Evolutionary conservation across 2,329 filamentous ascomycete genomes (phyloP).

Genomic region (Aspergillus cejpii): DNA sequence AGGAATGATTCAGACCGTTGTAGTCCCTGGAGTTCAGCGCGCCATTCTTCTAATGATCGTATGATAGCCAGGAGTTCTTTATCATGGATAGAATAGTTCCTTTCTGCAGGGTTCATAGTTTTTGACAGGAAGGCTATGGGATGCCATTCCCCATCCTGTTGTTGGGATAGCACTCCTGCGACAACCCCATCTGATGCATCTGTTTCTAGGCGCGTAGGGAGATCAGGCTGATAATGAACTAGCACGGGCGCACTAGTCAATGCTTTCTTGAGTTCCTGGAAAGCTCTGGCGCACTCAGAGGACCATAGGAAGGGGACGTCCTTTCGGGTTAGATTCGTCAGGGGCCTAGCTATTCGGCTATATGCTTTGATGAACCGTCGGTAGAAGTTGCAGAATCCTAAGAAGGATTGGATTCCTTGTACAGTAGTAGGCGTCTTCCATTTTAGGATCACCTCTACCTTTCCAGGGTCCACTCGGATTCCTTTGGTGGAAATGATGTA

Average conservation of each 20-base stretch:
- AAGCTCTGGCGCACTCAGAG: slow-evolving; percentile 10
- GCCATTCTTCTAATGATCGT: slow-evolving; percentile 18
- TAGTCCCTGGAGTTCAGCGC: slow-evolving; percentile 14
- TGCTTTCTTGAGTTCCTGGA: slow-evolving; percentile 4
- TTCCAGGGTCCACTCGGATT: slow-evolving; percentile 23
- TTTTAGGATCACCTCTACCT: slow-evolving; percentile 18
- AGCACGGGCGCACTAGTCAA: not conserved
- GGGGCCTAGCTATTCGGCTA: no score
- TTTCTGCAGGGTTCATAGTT: slow-evolving; percentile 15
- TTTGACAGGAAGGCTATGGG: slow-evolving; percentile 21
- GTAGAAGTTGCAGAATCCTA: slow-evolving; percentile 34
- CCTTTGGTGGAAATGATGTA: slow-evolving; percentile 24
- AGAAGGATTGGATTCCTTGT: slow-evolving; percentile 18
- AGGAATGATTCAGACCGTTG: slow-evolving; percentile 6
- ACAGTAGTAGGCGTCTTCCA: slow-evolving; percentile 4
- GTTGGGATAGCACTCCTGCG: slow-evolving; percentile 13
- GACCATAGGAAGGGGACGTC: slow-evolving; percentile 7
- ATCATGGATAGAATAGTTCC: no score
- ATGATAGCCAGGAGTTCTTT: slow-evolving; percentile 29
- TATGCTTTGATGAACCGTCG: slow-evolving; percentile 14
- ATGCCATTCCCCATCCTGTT: slow-evolving; percentile 13
- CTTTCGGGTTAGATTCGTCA: slow-evolving; percentile 10
- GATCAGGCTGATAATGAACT: not conserved
- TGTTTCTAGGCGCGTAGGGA: no score
- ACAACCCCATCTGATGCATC: slow-evolving; percentile 15